Percentiles rank a stretch among this genome's conserved stretches.
Conservation (phyloP, 352 stramenopile genomes). For the Pseudoperonospora humuli region DNA sequence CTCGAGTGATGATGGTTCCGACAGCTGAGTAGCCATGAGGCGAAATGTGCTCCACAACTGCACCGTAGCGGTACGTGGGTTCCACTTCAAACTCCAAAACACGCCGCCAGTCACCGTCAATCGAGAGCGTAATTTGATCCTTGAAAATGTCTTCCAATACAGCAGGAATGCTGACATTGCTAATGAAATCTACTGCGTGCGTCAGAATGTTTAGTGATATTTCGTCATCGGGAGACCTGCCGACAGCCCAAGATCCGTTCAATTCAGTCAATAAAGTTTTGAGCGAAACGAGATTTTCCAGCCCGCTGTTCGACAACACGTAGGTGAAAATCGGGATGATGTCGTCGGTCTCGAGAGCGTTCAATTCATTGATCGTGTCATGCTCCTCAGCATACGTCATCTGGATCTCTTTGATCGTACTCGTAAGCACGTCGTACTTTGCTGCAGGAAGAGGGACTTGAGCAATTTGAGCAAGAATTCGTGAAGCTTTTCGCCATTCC, state of each 20-base stretch:
- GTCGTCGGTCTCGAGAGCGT: slow-evolving; percentile 72
- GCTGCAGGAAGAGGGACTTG: slow-evolving; percentile 43
- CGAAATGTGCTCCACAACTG: slow-evolving; percentile 70
- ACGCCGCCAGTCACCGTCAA: slow-evolving; percentile 77
- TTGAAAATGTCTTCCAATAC: slow-evolving; percentile 88
- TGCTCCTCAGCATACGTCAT: slow-evolving; percentile 70
- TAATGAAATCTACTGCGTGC: slow-evolving; percentile 81
- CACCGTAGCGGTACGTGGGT: slow-evolving; percentile 78
- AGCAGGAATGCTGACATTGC: slow-evolving; percentile 78
- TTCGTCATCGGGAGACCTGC: slow-evolving; percentile 50
- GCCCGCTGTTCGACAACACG: slow-evolving; percentile 78
- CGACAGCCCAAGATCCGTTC: slow-evolving; percentile 61
- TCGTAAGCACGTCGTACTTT: slow-evolving; percentile 76
- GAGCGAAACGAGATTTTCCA: slow-evolving; percentile 79
- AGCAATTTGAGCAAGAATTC: slow-evolving; percentile 57
- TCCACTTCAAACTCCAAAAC: slow-evolving; percentile 79
- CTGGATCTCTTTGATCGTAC: slow-evolving; percentile 71
- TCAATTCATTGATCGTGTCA: slow-evolving; percentile 37
- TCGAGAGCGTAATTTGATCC: slow-evolving; percentile 84
- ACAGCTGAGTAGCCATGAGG: slow-evolving; percentile 64
- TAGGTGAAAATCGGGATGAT: slow-evolving; percentile 87
- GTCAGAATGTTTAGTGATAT: slow-evolving; percentile 62
- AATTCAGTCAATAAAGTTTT: slow-evolving; percentile 70
- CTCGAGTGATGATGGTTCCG: slow-evolving; percentile 62
- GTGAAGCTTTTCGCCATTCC: slow-evolving; percentile 70